These are phyloP conservation scores for Pseudocercospora fijiensis DNA, from an alignment of 2,329 filamentous ascomycete species.

Conservation along the genomic window DNA sequence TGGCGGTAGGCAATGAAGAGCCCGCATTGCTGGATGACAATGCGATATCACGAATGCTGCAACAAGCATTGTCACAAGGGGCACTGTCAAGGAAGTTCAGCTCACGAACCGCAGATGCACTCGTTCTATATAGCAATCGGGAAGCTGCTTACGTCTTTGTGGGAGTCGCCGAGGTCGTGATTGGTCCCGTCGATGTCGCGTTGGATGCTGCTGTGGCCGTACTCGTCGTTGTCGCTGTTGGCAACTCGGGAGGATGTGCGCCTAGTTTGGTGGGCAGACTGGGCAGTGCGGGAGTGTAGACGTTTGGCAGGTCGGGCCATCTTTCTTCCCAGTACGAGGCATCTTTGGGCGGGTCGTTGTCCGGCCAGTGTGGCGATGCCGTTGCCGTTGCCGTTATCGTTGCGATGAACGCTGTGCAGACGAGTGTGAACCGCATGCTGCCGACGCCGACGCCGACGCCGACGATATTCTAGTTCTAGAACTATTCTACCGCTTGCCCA, in stretches of 20 bases:
- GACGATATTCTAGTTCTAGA: too few species aligned
- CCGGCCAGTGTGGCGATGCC: background rate
- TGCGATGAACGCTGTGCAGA: background rate
- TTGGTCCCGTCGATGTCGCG: background rate
- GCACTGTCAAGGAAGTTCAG: background rate
- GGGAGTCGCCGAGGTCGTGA: background rate
- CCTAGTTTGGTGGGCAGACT: background rate
- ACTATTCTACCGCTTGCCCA: background rate
- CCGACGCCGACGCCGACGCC: too few species aligned
- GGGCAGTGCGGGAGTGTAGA: background rate
- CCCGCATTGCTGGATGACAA: background rate
- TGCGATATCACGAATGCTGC: background rate
- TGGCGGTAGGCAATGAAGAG: conserved; percentile 22
- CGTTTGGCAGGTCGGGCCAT: background rate
- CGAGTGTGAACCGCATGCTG: background rate
- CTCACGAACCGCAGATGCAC: background rate
- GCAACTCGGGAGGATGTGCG: background rate
- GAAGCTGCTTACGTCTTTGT: background rate
- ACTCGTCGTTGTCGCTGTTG: background rate
- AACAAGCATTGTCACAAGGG: conserved; percentile 3
- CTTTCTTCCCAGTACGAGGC: background rate
- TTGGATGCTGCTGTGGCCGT: background rate
- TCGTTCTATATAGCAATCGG: too few species aligned
- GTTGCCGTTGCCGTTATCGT: background rate
- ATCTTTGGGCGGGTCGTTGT: background rate